A percentile compares a stretch with the other conserved stretches of the same genome.
Conservation (phyloP, 2,329 filamentous ascomycete species). For the Drechslerella coelobrocha region DNA sequence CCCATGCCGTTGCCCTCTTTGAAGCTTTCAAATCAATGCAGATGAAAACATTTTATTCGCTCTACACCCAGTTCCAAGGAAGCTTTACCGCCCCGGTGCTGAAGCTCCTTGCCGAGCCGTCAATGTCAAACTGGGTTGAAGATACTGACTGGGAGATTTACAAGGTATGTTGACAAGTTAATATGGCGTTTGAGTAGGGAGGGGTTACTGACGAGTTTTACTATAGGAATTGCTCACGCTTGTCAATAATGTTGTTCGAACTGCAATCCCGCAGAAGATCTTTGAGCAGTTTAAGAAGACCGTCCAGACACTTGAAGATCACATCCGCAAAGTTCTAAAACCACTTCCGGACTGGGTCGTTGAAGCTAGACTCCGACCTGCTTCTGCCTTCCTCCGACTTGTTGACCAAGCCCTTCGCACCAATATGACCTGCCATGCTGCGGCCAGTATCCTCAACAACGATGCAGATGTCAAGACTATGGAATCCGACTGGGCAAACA, state of each 20-base stretch:
- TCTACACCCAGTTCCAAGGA: slow-evolving; percentile 93
- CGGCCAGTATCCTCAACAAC: slow-evolving; percentile 88
- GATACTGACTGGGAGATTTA: slow-evolving; percentile 96
- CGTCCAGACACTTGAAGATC: slow-evolving; percentile 77
- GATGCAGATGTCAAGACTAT: slow-evolving; percentile 90
- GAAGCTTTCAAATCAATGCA: slow-evolving; percentile 96
- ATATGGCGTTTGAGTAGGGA: slow-evolving; percentile 11
- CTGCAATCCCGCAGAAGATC: slow-evolving; percentile 87
- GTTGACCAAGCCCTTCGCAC: slow-evolving; percentile 87
- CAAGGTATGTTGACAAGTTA: slow-evolving; percentile 61
- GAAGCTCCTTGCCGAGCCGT: slow-evolving; percentile 82
- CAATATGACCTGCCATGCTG: slow-evolving; percentile 90
- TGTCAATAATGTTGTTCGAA: slow-evolving; percentile 83
- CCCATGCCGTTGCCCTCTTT: slow-evolving; percentile 92
- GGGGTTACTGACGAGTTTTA: slow-evolving; percentile 3
- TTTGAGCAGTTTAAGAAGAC: slow-evolving; percentile 87
- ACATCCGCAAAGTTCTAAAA: slow-evolving; percentile 84
- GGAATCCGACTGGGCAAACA: slow-evolving; percentile 86
- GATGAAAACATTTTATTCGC: slow-evolving; percentile 93
- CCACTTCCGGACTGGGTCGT: slow-evolving; percentile 84
- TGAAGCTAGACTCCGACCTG: slow-evolving; percentile 84
- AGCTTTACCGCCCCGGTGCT: slow-evolving; percentile 96
- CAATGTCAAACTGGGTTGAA: slow-evolving; percentile 88
- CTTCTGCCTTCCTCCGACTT: slow-evolving; percentile 84
- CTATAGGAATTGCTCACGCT: slow-evolving; percentile 83